These are phyloP conservation scores for Penicillium sp. DNA, from an alignment of 2,329 filamentous ascomycete species.

Conservation along the genomic window DNA sequence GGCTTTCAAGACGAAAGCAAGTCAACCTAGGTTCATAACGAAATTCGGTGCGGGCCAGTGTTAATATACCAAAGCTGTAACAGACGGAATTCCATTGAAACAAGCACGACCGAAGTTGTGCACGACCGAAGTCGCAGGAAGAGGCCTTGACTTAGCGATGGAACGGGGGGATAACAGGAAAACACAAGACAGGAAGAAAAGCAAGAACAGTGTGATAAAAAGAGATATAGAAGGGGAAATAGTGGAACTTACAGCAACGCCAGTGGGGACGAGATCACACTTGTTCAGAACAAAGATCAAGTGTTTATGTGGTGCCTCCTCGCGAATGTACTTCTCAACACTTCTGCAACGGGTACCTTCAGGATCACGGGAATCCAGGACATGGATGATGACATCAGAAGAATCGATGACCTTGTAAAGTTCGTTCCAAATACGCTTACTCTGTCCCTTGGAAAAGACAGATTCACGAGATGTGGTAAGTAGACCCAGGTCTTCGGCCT, in stretches of 20 bases:
- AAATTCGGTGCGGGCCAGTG: constrained; percentile 65
- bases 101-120: constrained; percentile 33
- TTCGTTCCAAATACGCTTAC: constrained; percentile 96
- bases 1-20: constrained; percentile 83
- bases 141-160: constrained; percentile 86
- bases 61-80: constrained; percentile 99
- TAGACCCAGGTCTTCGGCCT: constrained; percentile 33
- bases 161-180: constrained; percentile 28
- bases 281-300: constrained; percentile 87
- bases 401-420: constrained; percentile 94
- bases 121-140: constrained; percentile 58
- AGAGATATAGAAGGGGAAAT: constrained; percentile 3
- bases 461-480: constrained; percentile 68
- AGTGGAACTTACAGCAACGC: constrained; percentile 78
- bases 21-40: constrained; percentile 66
- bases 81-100: constrained; percentile 77
- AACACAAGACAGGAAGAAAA: constrained; percentile 17
- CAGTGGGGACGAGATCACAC: constrained; percentile 87
- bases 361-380: constrained; percentile 85
- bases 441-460: constrained; percentile 92
- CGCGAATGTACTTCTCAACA: constrained; percentile 87
- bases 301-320: constrained; percentile 95
- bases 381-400: constrained; percentile 93
- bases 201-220: constrained; percentile 4
- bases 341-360: constrained; percentile 84